Base-by-base conservation (phyloP, 2,329 filamentous ascomycete species). In the Colletotrichum sp. region DNA sequence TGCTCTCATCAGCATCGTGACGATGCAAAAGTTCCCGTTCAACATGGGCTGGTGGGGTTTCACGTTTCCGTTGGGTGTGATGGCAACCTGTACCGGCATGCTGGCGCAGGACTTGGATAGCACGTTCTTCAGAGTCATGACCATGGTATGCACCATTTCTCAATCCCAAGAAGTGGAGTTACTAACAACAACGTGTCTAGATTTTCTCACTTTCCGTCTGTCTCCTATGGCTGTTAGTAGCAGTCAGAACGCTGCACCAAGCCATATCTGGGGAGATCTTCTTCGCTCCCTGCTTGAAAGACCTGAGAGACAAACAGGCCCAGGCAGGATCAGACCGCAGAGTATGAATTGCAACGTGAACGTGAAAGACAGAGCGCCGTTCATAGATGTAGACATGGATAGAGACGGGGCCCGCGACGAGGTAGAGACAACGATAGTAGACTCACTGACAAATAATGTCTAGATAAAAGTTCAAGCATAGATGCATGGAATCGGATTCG, bases 31-130 rank as follows among this genome's bases (percentile, higher is more conserved):
- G 71, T 83, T 87, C 24, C 86, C 86, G 13, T 88, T 88, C 80
- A 88, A 87, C 76, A 86, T 88, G 82, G 86, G 86, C 55, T 88
- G 86, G 85, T 88, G 87, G 87, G 86, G 85, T 1, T 87, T 88
- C 69, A 88, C 87, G 2, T 88, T 88, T 76, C 86, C 86, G 0
- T 81, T 88, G 8, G 87, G 87, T n/a, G 86, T 88, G 28, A 81
- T 87, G 78, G 85, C 86, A 3, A 85, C 84, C 3, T 87, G 85
- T 72, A 86, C 87, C 0, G 81, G 82, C 21, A 77, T 82, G 68
- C 70, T 89, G 69, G 87, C 85, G 4, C 67, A 79, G 71, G 85
- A 88, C 66, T 81, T 89, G 15, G 81, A 85, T 70, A 88, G 86
- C 71, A 76, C 80, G 4, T 88, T 89, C 72, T 88, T 88, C 82